These are phyloP conservation scores for Alternaria tenuissima DNA, from an alignment of 2,329 filamentous ascomycete genomes.

Conservation along the genomic window DNA sequence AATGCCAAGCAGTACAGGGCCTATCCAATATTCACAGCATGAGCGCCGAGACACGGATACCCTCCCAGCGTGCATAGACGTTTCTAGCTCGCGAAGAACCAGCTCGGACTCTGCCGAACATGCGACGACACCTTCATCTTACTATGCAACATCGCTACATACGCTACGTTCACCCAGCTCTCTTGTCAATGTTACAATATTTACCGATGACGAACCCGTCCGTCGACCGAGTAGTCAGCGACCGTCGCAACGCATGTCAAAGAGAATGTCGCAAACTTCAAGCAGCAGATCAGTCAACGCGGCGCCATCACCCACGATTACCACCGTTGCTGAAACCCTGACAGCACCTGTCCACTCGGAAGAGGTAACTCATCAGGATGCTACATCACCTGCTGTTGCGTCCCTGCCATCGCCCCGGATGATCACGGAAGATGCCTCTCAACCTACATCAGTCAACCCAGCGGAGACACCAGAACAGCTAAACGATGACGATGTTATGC, in stretches of 20 bases:
- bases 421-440: background rate
- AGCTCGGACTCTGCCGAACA: background rate
- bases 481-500: conserved; percentile 6
- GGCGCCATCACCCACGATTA: background rate
- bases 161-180: background rate
- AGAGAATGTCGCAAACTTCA: background rate
- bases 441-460: background rate
- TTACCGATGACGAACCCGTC: conserved; percentile 2
- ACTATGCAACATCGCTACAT: background rate
- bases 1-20: background rate
- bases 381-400: background rate
- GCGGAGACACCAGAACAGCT: background rate
- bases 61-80: no score
- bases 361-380: background rate
- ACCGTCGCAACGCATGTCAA: conserved; percentile 9
- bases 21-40: background rate
- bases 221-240: conserved; percentile 11
- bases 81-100: background rate
- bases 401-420: background rate
- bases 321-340: background rate
- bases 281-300: background rate
- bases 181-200: background rate
- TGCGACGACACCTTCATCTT: background rate
- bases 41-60: background rate
- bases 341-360: background rate